Base-by-base conservation (phyloP, 2,329 filamentous ascomycete species). In the Penicillium sclerotigenum region DNA sequence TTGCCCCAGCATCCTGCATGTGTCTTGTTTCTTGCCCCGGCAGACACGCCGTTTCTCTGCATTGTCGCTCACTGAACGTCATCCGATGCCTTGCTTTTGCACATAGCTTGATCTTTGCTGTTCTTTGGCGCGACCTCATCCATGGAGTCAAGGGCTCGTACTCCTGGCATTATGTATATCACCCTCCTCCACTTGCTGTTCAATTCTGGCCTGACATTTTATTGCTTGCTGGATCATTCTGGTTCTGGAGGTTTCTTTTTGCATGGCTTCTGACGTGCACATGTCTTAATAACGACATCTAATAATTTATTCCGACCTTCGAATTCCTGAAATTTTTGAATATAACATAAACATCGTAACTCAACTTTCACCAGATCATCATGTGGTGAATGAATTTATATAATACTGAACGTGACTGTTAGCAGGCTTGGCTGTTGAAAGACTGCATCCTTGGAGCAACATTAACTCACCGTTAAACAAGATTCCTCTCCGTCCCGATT, bases 341-440 rank as follows among this genome's bases (percentile, higher is more conserved):
- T 3, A 40, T 36, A 13, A 2, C 24, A 40, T 36, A 13, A 2
- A 31, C 5, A 33, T 34, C 2, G 26, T 31, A 38, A 22, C 22
- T 36, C 16, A 26, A 20, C 0, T n/a, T 29, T 26, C 13, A 47
- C 18, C 33, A 18, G 14, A 31, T 1, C 16, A 40, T 68, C 63
- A 75, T 45, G 67, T 64, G 13, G 69, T 61, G 56, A 76, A 78
- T 14, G 75, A 78, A 53, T 77, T 77, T 61, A 78, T 76, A 59
- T 77, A 78, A 61, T 78, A 78, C 74, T 78, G 3, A 45, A 41
- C 10, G 52, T 36, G 33, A 18, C n/a, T 28, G 18, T 33, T 51
- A 57, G 36, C 14, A 20, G 10, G 7, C 16, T 37, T 18, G n/a
- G 20, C 9, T 18, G 14, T 36, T 18, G 16, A 29, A 13, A 16